phyloP scores from a whole-genome alignment of 1,284 basidiomycete genomes.

The Austroboletus novae-zelandiae region DNA sequence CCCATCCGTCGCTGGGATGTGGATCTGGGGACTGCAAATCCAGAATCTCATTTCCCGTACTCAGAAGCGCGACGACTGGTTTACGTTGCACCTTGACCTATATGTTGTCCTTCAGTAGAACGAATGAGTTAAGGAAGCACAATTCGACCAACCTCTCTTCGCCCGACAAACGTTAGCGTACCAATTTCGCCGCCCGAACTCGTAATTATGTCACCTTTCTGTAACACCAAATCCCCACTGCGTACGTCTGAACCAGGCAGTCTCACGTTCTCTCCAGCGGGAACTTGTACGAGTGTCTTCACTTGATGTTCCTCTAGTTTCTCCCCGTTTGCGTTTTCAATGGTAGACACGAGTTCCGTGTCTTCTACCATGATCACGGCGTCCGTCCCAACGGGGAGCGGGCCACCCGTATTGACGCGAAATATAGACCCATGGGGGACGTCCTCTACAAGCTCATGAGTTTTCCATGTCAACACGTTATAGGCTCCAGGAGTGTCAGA shows the following conservation, averaged over 20 bases:
- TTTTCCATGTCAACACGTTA: conserved; percentile 64
- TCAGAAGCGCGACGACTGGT: conserved; percentile 76
- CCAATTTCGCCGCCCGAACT: conserved; percentile 84
- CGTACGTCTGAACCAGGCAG: conserved; percentile 72
- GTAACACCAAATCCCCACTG: conserved; percentile 65
- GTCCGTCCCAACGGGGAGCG: conserved; percentile 72
- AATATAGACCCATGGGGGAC: conserved; percentile 59
- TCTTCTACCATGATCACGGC: conserved; percentile 92
- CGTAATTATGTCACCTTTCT: conserved; percentile 58
- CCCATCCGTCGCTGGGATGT: conserved; percentile 50
- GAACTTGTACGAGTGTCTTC: conserved; percentile 62
- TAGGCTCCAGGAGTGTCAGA: conserved; percentile 64
- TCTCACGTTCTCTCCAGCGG: conserved; percentile 71
- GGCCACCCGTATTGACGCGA: conserved; percentile 78
- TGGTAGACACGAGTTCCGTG: conserved; percentile 63
- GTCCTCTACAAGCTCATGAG: conserved; percentile 36
- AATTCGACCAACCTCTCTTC: conserved; percentile 49
- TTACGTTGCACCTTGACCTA: conserved; percentile 68
- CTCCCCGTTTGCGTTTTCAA: conserved; percentile 43
- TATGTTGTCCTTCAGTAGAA: not conserved
- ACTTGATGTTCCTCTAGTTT: conserved; percentile 69
- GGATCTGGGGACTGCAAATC: conserved; percentile 53
- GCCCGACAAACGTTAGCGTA: conserved; percentile 76
- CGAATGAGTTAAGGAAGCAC: not conserved
- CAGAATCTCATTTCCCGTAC: conserved; percentile 82